Base-by-base conservation (phyloP, 129 eudicot species). In the Tagetes patula region DNA sequence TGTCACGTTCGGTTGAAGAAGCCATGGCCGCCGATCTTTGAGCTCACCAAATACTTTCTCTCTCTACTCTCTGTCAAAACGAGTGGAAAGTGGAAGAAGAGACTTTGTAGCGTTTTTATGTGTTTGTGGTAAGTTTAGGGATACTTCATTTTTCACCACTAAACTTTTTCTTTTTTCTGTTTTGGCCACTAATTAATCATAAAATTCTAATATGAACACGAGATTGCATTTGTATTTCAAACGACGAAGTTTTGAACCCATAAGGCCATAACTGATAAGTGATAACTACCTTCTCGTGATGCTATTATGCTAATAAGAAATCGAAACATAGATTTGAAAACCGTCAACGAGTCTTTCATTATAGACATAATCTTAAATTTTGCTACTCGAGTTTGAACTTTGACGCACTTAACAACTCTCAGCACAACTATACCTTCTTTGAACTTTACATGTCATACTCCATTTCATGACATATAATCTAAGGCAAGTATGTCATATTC, bases 21-120 rank as follows among this genome's bases (percentile, higher is more conserved):
- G 87, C 87, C 84, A 83, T 83, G 72, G 84, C 72, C 42, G 86
- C 77, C 73, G 77, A 77, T 72, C 75, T 76, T 39, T 55, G 54
- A 70, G 50, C 75, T 55, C 76, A 69, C 76, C 70, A 48, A 27
- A 42, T 70, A 45, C 27, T 62, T 69, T 77, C 66, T 77, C 81
- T 77, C 71, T 77, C 76, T 49, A 9, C 8, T 8, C 59, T 47
- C 14, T 59, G 70, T 77, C 63, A 53, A 76, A 68, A 48, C 2
- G 71, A 77, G 81, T 77, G 81, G 81, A 77, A 77, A 70, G 58
- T 38, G 71, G 81, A 48, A 76, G 55, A 20, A 20, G 34, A 56
- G 74, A 71, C 33, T 54, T n/a, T 36, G 43, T 61, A 14, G 9
- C 33, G 30, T 53, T 13, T 33, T 61, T 77, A n/a, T 70, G 63